Evolutionary conservation across 2,329 filamentous ascomycete genomes (phyloP), one percentile per base, ranked within the genome.

Genomic region (Colletotrichum tanaceti): DNA sequence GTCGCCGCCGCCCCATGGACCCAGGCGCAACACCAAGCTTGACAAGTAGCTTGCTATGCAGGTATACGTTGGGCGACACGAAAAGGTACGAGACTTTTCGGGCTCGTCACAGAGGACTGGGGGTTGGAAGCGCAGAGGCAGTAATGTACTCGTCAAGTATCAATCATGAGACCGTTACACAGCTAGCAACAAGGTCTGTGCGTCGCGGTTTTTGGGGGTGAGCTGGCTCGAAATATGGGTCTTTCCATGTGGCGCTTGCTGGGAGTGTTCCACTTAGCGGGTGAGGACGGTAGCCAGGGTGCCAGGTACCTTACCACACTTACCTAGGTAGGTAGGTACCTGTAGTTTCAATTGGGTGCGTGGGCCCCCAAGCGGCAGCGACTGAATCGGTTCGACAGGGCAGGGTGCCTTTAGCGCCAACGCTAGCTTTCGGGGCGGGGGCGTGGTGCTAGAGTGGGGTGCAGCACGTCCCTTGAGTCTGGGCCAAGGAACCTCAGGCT

Each of bases 221-320:
- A 61, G 63, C 55, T 69, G 57, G 57, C 55, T 66, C 28, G 9
- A 52, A 39, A 52, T 11, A 11, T 57, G 66, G 62, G 44, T 58
- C 49, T 18, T 49, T 41, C 66, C 66, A 66, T 69, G 63, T 69
- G 66, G 62, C 65, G 61, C 62, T 59, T 55, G 61, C 58, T 67
- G 63, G 53, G 24, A 57, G 20, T 57, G 38, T 57, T 43, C 38
- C 58, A 58, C 22, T 41, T 47, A 68, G 60, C 57, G 57, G 57
- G 57, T 59, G 57, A 47, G 54, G 28, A 14, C 57, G 57, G 66
- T 69, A 66, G 65, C 66, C 59, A 59, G n/a, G n/a, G n/a, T n/a
- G n/a, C n/a, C n/a, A n/a, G n/a, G n/a, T n/a, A n/a, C n/a, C n/a
- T n/a, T n/a, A n/a, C n/a, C n/a, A n/a, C n/a, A n/a, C n/a, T n/a